Conservation (phyloP, 768 basidiomycete genomes). For the Amanita inopinata region DNA sequence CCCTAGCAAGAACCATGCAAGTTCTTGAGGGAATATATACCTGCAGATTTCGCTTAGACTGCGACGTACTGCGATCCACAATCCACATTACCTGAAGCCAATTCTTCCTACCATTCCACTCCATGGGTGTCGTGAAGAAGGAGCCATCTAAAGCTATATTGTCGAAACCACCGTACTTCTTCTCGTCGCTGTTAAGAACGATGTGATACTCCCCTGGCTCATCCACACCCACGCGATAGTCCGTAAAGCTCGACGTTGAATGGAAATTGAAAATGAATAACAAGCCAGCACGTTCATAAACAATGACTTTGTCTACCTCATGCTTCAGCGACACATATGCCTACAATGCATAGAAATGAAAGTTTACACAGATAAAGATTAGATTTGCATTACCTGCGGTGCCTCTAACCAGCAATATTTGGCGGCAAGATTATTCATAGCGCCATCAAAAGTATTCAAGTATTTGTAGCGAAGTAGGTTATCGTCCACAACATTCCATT, state of each 20-base stretch:
- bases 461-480: slow-evolving; percentile 80
- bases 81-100: slow-evolving; percentile 57
- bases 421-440: slow-evolving; percentile 83
- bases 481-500: slow-evolving; percentile 95
- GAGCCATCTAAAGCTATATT: slow-evolving; percentile 55
- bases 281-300: slow-evolving; percentile 88
- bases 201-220: slow-evolving; percentile 76
- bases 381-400: slow-evolving; percentile 48
- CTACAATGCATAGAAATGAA: slow-evolving; percentile 25
- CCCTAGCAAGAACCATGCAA: slow-evolving; percentile 53
- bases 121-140: slow-evolving; percentile 75
- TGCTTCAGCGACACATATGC: slow-evolving; percentile 93
- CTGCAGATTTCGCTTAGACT: slow-evolving; percentile 21
- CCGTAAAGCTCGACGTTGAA: slow-evolving; percentile 79
- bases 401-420: slow-evolving; percentile 78
- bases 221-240: slow-evolving; percentile 91
- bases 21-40: slow-evolving; percentile 66
- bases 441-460: slow-evolving; percentile 86
- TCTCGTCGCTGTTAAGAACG: slow-evolving; percentile 78
- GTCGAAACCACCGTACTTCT: slow-evolving; percentile 82
- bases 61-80: slow-evolving; percentile 1
- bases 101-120: slow-evolving; percentile 92
- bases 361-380: slow-evolving; percentile 4
- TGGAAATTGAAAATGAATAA: slow-evolving; percentile 98
- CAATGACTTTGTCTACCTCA: slow-evolving; percentile 87